Base-by-base conservation (phyloP, 2,329 filamentous ascomycete genomes). In the Apiospora saccharicola region DNA sequence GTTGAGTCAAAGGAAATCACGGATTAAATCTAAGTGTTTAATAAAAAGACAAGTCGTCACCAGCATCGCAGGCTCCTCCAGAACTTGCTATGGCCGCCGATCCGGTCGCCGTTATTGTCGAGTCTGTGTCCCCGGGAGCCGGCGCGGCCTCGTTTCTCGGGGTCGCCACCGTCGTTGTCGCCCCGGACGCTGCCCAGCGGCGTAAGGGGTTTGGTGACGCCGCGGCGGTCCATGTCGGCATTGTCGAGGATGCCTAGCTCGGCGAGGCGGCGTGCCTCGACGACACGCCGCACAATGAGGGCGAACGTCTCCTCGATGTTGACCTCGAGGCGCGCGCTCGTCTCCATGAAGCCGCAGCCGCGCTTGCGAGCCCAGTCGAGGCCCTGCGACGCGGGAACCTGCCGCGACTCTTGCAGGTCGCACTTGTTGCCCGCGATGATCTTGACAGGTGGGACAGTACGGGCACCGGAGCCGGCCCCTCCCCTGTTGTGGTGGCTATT, bases 291-390 rank as follows among this genome's bases (percentile, higher is more conserved):
- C 61, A 92, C 88, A 73, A 92, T 89, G 51, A 91, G 86, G 47
- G 92, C 93, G 86, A 96, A 96, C 0, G 93, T 96, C 87, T 96
- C 94, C 81, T 96, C 94, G 74, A 96, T 94, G 80, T 96, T 96
- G 75, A 96, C 94, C 85, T 94, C 93, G 77, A 95, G 90, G 71
- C 93, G 86, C 5, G 94, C 94, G 78, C 92, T 94, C 74, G 94
- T 96, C 88, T 96, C 94, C 94, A 96, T 96, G 83, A 96, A 96
- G 51, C 93, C 94, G 82, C 93, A 96, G 61, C 90, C 90, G 71
- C 89, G 86, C 73, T 85, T 86, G 73, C 93, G 86, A 69, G 94
- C 93, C 93, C 94, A 96, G 77, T 95, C 92, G 61, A 96, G 84
- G 0, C 94, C 94, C 72, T 89, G 85, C 57, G 90, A 87, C 8